Conservation (phyloP, 2,329 filamentous ascomycete genomes). For the Diaporthe amygdali region DNA sequence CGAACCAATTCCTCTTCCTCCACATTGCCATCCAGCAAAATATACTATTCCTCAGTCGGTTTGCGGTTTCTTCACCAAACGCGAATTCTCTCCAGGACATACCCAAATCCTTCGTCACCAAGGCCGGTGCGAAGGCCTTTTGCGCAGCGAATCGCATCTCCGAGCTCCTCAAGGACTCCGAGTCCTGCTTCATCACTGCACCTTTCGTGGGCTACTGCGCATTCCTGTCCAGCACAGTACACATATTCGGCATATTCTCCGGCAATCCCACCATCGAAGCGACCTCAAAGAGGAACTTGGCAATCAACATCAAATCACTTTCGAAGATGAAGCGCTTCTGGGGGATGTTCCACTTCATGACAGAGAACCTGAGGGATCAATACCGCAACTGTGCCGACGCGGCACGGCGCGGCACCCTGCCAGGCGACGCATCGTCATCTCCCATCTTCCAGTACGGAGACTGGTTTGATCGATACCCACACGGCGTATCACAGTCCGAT, state of each 20-base stretch:
- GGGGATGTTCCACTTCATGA: constrained; percentile 98
- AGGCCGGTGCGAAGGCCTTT: constrained; percentile 77
- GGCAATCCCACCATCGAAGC: constrained; percentile 78
- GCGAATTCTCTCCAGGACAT: constrained; percentile 71
- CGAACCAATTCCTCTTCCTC: constrained; percentile 90
- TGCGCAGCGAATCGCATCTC: constrained; percentile 88
- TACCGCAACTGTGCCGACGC: constrained; percentile 86
- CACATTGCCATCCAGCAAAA: constrained; percentile 92
- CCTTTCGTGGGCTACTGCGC: constrained; percentile 96
- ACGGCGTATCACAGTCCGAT: constrained; percentile 84
- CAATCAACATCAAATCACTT: constrained; percentile 87
- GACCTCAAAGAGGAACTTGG: constrained; percentile 81
- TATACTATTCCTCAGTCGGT: constrained; percentile 86
- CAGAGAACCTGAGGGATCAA: constrained; percentile 87
- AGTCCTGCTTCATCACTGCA: constrained; percentile 80
- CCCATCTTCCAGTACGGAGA: constrained; percentile 94
- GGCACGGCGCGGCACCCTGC: constrained; percentile 68
- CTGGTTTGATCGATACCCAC: constrained; percentile 95
- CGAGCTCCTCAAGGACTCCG: constrained; percentile 78
- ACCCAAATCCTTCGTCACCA: constrained; percentile 78
- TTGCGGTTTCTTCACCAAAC: constrained; percentile 76
- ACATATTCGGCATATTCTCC: constrained; percentile 90
- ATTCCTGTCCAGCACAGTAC: constrained; percentile 92
- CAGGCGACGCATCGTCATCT: constrained; percentile 53
- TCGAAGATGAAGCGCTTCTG: constrained; percentile 96